Evolutionary conservation across 2,329 filamentous ascomycete genomes (phyloP).

Genomic region (Aureobasidium lini): DNA sequence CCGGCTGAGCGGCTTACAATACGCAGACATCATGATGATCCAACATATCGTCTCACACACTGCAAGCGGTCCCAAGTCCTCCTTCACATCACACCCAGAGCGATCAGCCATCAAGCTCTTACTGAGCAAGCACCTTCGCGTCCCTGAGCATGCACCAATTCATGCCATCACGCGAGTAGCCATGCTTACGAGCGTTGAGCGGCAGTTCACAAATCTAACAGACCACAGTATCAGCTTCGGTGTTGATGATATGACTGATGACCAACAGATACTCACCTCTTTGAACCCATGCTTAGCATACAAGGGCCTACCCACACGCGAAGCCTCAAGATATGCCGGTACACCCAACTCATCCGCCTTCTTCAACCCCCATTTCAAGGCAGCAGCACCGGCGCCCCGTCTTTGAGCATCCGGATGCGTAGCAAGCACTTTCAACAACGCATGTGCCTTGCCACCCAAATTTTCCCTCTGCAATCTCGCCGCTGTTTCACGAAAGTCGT

Average conservation of each 20-base stretch:
- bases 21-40: no score
- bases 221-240: neutral
- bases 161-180: slow-evolving; percentile 11
- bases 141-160: slow-evolving; percentile 20
- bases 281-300: slow-evolving; percentile 32
- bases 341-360: slow-evolving; percentile 29
- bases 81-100: neutral
- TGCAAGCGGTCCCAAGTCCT: no score
- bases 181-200: slow-evolving; percentile 18
- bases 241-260: no score
- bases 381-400: slow-evolving; percentile 28
- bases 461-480: slow-evolving; percentile 10
- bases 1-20: neutral
- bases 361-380: slow-evolving; percentile 30
- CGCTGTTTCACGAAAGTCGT: slow-evolving; percentile 13
- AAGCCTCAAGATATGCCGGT: slow-evolving; percentile 30
- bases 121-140: neutral
- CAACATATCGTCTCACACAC: no score
- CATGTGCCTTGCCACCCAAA: slow-evolving; percentile 15
- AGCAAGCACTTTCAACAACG: slow-evolving; percentile 18
- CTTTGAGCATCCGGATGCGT: slow-evolving; percentile 31
- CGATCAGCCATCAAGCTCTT: neutral
- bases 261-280: slow-evolving; percentile 1
- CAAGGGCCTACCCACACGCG: slow-evolving; percentile 25
- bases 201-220: neutral